Base-by-base conservation (phyloP, 2,329 filamentous ascomycete genomes). In the Fusarium liriodendri region DNA sequence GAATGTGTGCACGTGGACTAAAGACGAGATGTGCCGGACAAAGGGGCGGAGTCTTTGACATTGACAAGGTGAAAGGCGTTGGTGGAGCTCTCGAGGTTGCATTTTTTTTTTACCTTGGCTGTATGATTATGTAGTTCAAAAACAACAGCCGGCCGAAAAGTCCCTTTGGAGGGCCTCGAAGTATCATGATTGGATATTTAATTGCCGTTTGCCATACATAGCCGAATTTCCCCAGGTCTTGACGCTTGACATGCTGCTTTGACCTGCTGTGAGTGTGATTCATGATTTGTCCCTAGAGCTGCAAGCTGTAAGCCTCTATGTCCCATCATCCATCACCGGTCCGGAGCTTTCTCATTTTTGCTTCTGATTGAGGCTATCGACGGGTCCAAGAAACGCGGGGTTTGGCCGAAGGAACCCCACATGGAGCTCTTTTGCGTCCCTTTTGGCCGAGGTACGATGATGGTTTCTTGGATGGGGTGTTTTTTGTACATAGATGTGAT, bases 361-460 rank as follows among this genome's bases (percentile, higher is more conserved):
- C 62, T 73, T 74, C 63, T 65, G 66, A 69, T 60, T 47, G 64
- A 73, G 68, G 69, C 63, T 67, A 71, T 72, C 67, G 29, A 70
- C 64, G 71, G 75, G 55, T 62, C 52, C 58, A 61, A 52, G 61
- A 45, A 74, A 71, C 75, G 77, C 77, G 77, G 77, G 77, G 77
- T 77, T 68, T 70, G 54, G 66, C 68, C 70, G 67, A 73, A 64
- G 14, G 55, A 66, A 63, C 75, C 73, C 77, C 77, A 77, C 73
- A 74, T 76, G 69, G 63, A 76, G 54, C 37, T 60, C 25, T 71
- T 55, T 25, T 70, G 60, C 16, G 35, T 70, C 74, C 76, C 77
- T 65, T 77, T 75, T 69, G 77, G 69, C 77, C 77, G 77, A 79
- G 77, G 77, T 77, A 75, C 58, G 59, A 32, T 33, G 40, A 37